These are phyloP conservation scores for Phytophthora ohioensis DNA, from an alignment of 352 stramenopile species.

Conservation along the genomic window DNA sequence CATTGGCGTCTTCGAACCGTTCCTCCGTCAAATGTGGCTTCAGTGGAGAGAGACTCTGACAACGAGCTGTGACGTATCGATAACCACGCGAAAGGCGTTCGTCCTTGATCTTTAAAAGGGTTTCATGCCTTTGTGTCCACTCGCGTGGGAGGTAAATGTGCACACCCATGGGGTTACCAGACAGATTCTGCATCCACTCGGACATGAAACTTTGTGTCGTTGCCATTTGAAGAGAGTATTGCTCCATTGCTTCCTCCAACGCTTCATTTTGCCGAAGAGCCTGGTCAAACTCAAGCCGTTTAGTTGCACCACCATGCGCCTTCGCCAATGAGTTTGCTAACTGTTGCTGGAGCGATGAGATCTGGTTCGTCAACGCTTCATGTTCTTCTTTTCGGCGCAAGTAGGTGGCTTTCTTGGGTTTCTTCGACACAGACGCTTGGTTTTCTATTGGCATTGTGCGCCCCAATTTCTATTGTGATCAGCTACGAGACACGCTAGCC, in stretches of 20 bases:
- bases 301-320: background rate
- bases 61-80: too few species aligned
- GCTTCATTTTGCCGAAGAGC: conserved; percentile 5
- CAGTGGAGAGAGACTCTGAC: too few species aligned
- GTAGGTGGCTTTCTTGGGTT: conserved; percentile 19
- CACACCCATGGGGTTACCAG: conserved; percentile 5
- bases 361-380: conserved; percentile 7
- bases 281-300: background rate
- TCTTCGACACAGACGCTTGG: background rate
- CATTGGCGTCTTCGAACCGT: background rate
- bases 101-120: too few species aligned
- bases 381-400: conserved; percentile 19
- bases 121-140: too few species aligned
- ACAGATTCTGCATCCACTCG: conserved; percentile 14
- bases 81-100: too few species aligned
- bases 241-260: conserved; percentile 11
- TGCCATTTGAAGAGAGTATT: conserved; percentile 21
- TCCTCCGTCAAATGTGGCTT: background rate
- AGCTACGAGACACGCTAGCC: too few species aligned
- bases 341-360: conserved; percentile 7
- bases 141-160: conserved; percentile 1
- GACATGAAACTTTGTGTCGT: conserved; percentile 19
- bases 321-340: conserved; percentile 11
- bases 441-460: too few species aligned
- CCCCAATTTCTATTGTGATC: too few species aligned